Evolutionary conservation across 2,329 filamentous ascomycete genomes (phyloP).

Genomic region (Diplodia sapinea): DNA sequence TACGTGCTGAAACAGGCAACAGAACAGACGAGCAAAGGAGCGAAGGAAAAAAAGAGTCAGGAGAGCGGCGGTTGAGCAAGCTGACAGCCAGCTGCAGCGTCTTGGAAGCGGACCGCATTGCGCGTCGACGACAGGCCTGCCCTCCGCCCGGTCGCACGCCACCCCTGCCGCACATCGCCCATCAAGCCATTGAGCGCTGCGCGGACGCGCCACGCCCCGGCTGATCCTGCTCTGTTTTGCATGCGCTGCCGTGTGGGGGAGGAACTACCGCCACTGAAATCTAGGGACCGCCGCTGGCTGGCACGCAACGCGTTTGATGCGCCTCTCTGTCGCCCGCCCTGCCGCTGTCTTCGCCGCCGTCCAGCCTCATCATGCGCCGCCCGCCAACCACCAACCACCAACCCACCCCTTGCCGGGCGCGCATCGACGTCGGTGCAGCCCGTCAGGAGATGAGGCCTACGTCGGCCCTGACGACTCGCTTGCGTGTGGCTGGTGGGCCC

Average conservation of each 20-base stretch:
- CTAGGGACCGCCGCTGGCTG: background rate
- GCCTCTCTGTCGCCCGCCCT: background rate
- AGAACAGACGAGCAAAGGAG: background rate
- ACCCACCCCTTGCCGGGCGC: background rate
- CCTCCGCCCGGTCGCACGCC: background rate
- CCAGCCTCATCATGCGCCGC: background rate
- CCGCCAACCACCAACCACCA: background rate
- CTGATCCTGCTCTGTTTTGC: conserved; percentile 6
- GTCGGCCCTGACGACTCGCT: conserved; percentile 23
- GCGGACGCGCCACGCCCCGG: conserved; percentile 1
- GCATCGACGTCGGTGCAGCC: conserved; percentile 2
- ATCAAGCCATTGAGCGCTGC: conserved; percentile 15
- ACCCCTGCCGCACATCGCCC: conserved; percentile 23
- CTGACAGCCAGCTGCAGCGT: background rate
- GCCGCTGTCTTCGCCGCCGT: background rate
- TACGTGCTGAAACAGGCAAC: conserved; percentile 12
- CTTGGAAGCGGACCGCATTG: conserved; percentile 22
- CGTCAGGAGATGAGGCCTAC: conserved; percentile 24
- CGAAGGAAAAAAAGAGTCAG: background rate
- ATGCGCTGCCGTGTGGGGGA: conserved; percentile 14
- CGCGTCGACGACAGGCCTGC: conserved; percentile 15
- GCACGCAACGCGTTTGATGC: conserved; percentile 18
- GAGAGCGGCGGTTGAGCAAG: background rate
- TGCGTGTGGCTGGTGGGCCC: conserved; percentile 29
- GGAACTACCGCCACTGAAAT: conserved; percentile 5